Conservation (phyloP, 2,329 filamentous ascomycete species). For the Pestalotiopsis sp. region DNA sequence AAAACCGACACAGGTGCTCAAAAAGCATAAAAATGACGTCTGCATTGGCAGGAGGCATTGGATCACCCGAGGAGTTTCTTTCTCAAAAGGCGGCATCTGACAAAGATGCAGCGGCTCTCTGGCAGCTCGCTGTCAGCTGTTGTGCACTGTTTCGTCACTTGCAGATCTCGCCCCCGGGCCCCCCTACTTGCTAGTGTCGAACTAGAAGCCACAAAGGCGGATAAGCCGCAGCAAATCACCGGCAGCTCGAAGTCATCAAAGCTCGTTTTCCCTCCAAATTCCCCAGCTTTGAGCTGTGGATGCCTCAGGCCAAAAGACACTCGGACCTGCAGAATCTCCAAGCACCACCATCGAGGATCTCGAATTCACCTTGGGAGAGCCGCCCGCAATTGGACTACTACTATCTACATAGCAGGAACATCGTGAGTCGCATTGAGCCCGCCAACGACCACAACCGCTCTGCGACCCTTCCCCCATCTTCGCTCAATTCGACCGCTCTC, state of each 20-base stretch:
- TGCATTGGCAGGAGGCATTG: too few relatives aligned
- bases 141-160: neutral
- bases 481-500: neutral
- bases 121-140: neutral
- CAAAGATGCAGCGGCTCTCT: neutral
- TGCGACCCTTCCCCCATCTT: neutral
- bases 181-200: neutral
- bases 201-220: neutral
- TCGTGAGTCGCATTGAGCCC: slow-evolving; percentile 6
- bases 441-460: neutral
- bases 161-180: neutral
- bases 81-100: neutral
- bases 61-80: too few relatives aligned
- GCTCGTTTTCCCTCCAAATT: neutral
- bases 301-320: slow-evolving; percentile 8
- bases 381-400: neutral
- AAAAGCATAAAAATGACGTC: too few relatives aligned
- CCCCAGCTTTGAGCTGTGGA: neutral
- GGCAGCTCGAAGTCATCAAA: slow-evolving; percentile 7
- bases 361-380: neutral
- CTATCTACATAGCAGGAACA: neutral
- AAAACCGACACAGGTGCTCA: too few relatives aligned
- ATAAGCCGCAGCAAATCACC: slow-evolving; percentile 6
- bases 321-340: slow-evolving; percentile 4
- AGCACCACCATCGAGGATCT: slow-evolving; percentile 2